Percentiles rank a stretch among this genome's conserved stretches.
phyloP scores from a whole-genome alignment of 2,329 filamentous ascomycete species.

The Colletotrichum theobromicola region DNA sequence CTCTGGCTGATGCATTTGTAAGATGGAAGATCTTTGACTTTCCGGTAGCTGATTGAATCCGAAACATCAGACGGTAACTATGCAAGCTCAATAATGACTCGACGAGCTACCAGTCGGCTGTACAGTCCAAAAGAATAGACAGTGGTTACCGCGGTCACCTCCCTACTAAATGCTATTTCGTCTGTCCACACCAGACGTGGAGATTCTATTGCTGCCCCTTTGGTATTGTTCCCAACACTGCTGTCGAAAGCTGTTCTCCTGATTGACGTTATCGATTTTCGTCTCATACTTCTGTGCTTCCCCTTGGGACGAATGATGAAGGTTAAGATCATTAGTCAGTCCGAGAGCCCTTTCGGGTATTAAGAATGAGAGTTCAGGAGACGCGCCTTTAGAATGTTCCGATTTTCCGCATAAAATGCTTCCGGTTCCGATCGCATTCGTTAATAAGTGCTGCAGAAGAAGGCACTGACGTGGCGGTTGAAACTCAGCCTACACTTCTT shows the following conservation, averaged over 20 bases:
- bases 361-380: neutral
- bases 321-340: neutral
- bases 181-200: neutral
- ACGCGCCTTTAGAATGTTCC: neutral
- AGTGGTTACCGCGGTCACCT: neutral
- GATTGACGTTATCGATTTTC: neutral
- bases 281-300: neutral
- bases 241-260: neutral
- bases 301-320: neutral
- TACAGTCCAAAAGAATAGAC: neutral
- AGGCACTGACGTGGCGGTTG: neutral
- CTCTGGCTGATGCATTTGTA: neutral
- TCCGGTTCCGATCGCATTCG: neutral
- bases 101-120: neutral
- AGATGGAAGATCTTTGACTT: neutral
- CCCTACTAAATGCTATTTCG: neutral
- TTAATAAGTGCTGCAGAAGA: neutral
- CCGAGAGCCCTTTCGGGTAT: neutral
- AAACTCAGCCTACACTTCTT: neutral
- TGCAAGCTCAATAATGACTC: neutral
- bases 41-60: neutral
- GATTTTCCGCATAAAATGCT: neutral
- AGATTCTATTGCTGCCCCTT: neutral
- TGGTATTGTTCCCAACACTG: no score
- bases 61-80: neutral